Evolutionary conservation across 208 protist genomes (phyloP), one percentile per base, ranked within the genome.

Genomic region (Acanthamoeba triangularis): DNA sequence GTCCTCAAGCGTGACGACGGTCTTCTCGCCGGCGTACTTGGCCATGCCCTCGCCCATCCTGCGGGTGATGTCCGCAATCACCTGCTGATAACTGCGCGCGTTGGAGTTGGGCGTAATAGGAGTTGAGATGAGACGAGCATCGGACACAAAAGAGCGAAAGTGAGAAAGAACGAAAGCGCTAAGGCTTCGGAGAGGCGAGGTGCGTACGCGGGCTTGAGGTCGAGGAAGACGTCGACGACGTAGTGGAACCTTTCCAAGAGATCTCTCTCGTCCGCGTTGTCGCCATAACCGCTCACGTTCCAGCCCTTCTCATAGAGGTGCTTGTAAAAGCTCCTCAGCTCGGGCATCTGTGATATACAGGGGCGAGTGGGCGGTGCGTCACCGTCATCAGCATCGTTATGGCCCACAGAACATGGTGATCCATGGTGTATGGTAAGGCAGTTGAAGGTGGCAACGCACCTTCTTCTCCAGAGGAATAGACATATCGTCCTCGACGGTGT

Each of bases 41-140:
- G 98, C 98, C 99, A 99, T 99, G 82, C 99, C 99, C 30, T 98
- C 96, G 14, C 98, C 99, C 98, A 99, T 99, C 23, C 96, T 94
- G 59, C 96, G 95, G 49, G 98, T 99, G 93, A 99, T 99, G 94
- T 99, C 98, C 23, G 94, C 56, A 95, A 99, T 99, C 44, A 99
- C 98, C 49, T 96, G 90, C 94, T 98, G 98, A 96, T 98, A 99
- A 37, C 94, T 80, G n/a, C n/a, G n/a, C 13, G 67, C 35, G 37
- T 41, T 14, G 33, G 65, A 74, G 47, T 78, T 16, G 1, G 8
- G 0, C 1, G 28, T 5, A 0, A 78, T 44, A 6, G 13, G 33
- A 49, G 35, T n/a, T 56, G 8, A 7, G 3, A 1, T n/a, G n/a
- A n/a, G n/a, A 18, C 1, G 16, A 18, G 8, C 11, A 56, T 56